Evolutionary conservation across 805 yeast species (phyloP).

Genomic region (Saccharomycopsis fermentans): DNA sequence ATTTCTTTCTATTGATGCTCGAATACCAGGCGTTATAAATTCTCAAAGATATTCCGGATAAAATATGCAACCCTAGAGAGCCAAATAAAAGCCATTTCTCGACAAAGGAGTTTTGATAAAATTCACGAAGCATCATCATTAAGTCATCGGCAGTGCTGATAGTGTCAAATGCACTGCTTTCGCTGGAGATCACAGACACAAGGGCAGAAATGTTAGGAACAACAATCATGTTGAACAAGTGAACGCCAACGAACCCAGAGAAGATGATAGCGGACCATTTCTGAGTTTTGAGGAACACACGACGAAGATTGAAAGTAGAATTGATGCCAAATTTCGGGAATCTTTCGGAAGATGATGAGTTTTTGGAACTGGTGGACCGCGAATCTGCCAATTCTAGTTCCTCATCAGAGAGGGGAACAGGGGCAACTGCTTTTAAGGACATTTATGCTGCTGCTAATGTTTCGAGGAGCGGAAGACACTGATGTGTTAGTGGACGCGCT

Average conservation of each 20-base stretch:
- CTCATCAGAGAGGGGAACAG: neutral
- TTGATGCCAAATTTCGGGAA: neutral
- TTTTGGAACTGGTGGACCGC: neutral
- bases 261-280: slow-evolving; percentile 54
- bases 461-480: neutral
- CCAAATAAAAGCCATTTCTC: slow-evolving; percentile 42
- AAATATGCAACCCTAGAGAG: slow-evolving; percentile 38
- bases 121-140: slow-evolving; percentile 47
- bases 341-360: neutral
- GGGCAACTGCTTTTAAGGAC: slow-evolving; percentile 1
- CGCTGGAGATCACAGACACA: slow-evolving; percentile 18
- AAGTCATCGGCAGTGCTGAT: slow-evolving; percentile 36
- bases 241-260: slow-evolving; percentile 46
- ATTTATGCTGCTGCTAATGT: neutral
- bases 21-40: slow-evolving; percentile 27
- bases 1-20: slow-evolving; percentile 10
- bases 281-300: slow-evolving; percentile 30
- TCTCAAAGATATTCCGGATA: slow-evolving; percentile 42
- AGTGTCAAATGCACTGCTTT: neutral
- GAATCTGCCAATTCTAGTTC: neutral
- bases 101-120: slow-evolving; percentile 46
- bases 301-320: neutral
- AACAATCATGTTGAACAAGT: slow-evolving; percentile 41
- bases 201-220: slow-evolving; percentile 39
- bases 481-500: too few relatives aligned